These are phyloP conservation scores for Podila clonocystis DNA, from an alignment of 192 early-diverging fungal species.

Conservation along the genomic window DNA sequence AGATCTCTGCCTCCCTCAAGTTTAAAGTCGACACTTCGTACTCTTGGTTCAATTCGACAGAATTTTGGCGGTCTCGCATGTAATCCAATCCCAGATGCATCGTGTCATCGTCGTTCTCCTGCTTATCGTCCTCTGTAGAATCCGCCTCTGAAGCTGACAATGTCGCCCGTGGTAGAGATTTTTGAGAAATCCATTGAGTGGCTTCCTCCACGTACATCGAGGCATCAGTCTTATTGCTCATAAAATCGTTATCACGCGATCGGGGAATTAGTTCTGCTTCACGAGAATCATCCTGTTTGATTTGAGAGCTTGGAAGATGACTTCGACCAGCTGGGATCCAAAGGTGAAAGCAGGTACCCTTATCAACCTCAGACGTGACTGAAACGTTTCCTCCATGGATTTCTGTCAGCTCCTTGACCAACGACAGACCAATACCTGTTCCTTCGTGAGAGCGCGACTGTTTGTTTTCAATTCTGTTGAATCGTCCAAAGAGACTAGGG, in stretches of 20 bases:
- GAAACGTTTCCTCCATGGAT: constrained; percentile 61
- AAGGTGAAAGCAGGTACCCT: constrained; percentile 60
- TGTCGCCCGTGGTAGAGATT: constrained; percentile 33
- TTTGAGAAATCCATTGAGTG: constrained; percentile 45
- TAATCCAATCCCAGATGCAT: constrained; percentile 22
- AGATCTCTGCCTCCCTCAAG: constrained; percentile 30
- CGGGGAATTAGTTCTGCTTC: not conserved
- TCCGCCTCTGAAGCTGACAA: constrained; percentile 38
- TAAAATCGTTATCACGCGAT: constrained; percentile 1
- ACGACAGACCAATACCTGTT: constrained; percentile 66
- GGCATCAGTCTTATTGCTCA: constrained; percentile 45
- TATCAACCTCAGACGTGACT: constrained; percentile 51
- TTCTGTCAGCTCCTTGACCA: constrained; percentile 64
- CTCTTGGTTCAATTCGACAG: constrained; percentile 16
- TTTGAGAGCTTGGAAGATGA: constrained; percentile 54
- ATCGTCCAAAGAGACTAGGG: constrained; percentile 62
- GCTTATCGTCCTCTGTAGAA: constrained; percentile 44
- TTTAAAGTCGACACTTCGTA: constrained; percentile 31
- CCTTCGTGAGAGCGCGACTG: constrained; percentile 67
- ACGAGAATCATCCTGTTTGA: constrained; percentile 40
- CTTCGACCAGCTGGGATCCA: constrained; percentile 60
- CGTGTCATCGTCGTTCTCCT: constrained; percentile 11
- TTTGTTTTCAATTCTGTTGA: constrained; percentile 64
- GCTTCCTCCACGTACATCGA: constrained; percentile 46
- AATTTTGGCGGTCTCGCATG: constrained; percentile 13